phyloP scores from a whole-genome alignment of 2,329 filamentous ascomycete species.

The Fusarium burgessii region DNA sequence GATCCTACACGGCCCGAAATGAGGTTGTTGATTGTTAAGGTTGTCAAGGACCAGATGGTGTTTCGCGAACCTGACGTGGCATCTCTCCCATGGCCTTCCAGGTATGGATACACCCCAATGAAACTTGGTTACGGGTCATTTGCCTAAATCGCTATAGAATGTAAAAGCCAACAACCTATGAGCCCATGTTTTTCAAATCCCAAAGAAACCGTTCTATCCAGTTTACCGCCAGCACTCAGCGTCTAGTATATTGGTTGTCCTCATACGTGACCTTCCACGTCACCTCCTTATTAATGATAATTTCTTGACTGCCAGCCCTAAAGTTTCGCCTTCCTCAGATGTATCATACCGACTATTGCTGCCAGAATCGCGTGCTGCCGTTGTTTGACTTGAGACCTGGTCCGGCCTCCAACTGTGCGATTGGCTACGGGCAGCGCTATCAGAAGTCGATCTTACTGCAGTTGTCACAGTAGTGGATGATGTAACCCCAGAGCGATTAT shows the following conservation, averaged over 20 bases:
- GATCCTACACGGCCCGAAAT: not conserved
- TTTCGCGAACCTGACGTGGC: no score
- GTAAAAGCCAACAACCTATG: not conserved
- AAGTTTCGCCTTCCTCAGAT: slow-evolving; percentile 24
- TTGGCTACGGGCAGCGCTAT: not conserved
- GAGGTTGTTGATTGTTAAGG: not conserved
- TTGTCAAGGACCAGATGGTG: no score
- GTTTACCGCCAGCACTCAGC: not conserved
- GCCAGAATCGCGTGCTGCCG: not conserved
- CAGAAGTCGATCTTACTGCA: not conserved
- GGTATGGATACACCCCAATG: not conserved
- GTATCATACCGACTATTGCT: slow-evolving; percentile 11
- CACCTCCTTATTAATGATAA: slow-evolving; percentile 39
- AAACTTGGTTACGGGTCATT: not conserved
- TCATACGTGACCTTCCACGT: slow-evolving; percentile 32
- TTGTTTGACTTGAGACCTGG: slow-evolving; percentile 8
- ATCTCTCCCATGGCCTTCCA: not conserved
- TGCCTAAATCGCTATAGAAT: not conserved
- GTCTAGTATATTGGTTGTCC: not conserved
- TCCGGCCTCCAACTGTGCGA: slow-evolving; percentile 1
- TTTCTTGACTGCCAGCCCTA: slow-evolving; percentile 31
- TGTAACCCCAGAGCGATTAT: slow-evolving; percentile 11
- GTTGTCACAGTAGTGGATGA: not conserved
- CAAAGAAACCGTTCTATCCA: not conserved
- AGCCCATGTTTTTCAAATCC: not conserved